Evolutionary conservation across 805 yeast genomes (phyloP).

Genomic region (Maudiozyma saulgeensis): DNA sequence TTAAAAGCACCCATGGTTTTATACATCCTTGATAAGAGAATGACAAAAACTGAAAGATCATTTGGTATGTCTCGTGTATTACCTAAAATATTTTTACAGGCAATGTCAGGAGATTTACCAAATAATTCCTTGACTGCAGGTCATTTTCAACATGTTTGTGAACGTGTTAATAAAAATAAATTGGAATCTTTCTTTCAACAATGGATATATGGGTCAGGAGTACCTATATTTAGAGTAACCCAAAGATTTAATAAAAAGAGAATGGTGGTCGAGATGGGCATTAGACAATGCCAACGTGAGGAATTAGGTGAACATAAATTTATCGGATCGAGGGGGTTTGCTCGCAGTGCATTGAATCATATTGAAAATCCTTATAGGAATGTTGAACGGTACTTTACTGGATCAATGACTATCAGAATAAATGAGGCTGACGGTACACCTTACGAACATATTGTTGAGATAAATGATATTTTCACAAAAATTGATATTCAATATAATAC

Average conservation of each 20-base stretch:
- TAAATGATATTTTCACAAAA: slow-evolving; percentile 76
- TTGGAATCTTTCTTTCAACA: slow-evolving; percentile 79
- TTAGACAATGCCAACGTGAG: slow-evolving; percentile 75
- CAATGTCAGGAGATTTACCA: slow-evolving; percentile 86
- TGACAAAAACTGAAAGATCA: slow-evolving; percentile 93
- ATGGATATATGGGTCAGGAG: slow-evolving; percentile 87
- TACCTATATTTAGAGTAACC: slow-evolving; percentile 79
- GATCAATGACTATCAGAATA: slow-evolving; percentile 93
- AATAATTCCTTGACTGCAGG: slow-evolving; percentile 68
- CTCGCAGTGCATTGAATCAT: slow-evolving; percentile 20
- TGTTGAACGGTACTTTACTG: slow-evolving; percentile 48
- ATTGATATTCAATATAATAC: slow-evolving; percentile 93
- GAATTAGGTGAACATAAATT: slow-evolving; percentile 34
- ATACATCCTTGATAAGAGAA: slow-evolving; percentile 75
- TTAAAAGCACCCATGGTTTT: slow-evolving; percentile 81
- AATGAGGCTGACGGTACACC: slow-evolving; percentile 99
- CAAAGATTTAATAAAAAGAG: slow-evolving; percentile 91
- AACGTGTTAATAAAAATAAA: slow-evolving; percentile 80
- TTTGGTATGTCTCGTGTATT: slow-evolving; percentile 86
- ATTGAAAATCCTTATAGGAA: slow-evolving; percentile 15
- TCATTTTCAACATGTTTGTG: slow-evolving; percentile 91
- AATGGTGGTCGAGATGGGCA: slow-evolving; percentile 89
- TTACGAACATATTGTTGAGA: slow-evolving; percentile 90
- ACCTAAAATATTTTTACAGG: slow-evolving; percentile 84
- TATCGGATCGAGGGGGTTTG: slow-evolving; percentile 22